phyloP scores from a whole-genome alignment of 805 yeast species.

The Candida wancherniae region DNA sequence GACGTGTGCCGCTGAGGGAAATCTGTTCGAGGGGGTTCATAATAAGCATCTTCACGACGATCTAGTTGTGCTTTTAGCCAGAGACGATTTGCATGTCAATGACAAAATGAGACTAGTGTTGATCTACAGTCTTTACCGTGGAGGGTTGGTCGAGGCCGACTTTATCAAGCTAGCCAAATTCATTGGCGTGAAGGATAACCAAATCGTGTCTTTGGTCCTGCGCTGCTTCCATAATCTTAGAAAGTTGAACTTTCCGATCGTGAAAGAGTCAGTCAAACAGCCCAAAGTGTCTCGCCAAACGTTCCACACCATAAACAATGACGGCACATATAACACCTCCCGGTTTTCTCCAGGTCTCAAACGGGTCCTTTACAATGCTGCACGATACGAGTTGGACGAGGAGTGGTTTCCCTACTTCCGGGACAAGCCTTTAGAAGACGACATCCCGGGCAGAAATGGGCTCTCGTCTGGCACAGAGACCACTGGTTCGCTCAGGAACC shows the following conservation, averaged over 20 bases:
- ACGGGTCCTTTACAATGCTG: slow-evolving; percentile 48
- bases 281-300: slow-evolving; percentile 46
- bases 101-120: slow-evolving; percentile 75
- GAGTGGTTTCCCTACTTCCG: slow-evolving; percentile 67
- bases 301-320: slow-evolving; percentile 52
- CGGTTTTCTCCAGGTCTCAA: slow-evolving; percentile 70
- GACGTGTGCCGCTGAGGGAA: slow-evolving; percentile 67
- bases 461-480: slow-evolving; percentile 2
- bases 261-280: slow-evolving; percentile 37
- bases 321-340: slow-evolving; percentile 57
- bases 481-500: slow-evolving; percentile 14
- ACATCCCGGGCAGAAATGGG: slow-evolving; percentile 21
- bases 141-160: slow-evolving; percentile 75
- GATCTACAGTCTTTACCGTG: slow-evolving; percentile 73
- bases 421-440: slow-evolving; percentile 62
- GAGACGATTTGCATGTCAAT: slow-evolving; percentile 45
- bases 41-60: slow-evolving; percentile 57
- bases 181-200: slow-evolving; percentile 40
- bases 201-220: slow-evolving; percentile 55
- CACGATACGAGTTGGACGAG: slow-evolving; percentile 50
- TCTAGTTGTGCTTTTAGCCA: slow-evolving; percentile 50
- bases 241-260: slow-evolving; percentile 52
- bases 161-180: slow-evolving; percentile 62
- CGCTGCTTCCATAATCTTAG: slow-evolving; percentile 39
- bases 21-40: slow-evolving; percentile 61